Evolutionary conservation across 306 rosid species (phyloP), one percentile per base, ranked within the genome.

Genomic region (Trifolium fragiferum): DNA sequence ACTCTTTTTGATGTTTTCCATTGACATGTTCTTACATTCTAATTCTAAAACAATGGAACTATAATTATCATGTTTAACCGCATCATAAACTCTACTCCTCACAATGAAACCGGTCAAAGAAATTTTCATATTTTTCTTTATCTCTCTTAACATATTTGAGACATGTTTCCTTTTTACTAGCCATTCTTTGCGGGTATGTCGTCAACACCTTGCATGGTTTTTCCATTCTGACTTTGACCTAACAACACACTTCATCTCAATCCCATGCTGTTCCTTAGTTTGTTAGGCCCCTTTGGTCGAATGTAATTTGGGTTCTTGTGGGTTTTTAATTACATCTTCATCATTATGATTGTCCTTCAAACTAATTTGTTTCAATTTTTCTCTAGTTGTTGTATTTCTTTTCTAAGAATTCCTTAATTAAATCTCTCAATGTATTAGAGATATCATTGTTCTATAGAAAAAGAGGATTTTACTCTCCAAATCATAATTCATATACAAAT

Each of bases 131-230:
- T 77, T 20, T 37, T 7, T 35, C 49, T 75, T 37, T 51, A 72
- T 72, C 38, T 73, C 57, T 70, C 68, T 6, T 53, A n/a, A 12
- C 70, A 60, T 47, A 54, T 63, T 59, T 62, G 44, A 55, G 77
- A 75, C 50, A 21, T 46, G 4, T 40, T 53, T 23, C 73, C 84
- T 33, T 70, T 40, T 59, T 74, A 16, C 6, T 69, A 63, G 78
- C 87, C 87, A 84, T 47, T 54, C 70, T 76, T 33, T 79, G 44
- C 85, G 92, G 85, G 18, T 63, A 78, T 13, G 11, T 66, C 32
- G 46, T 62, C 82, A 60, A 58, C 51, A 53, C 38, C 83, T 51
- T 41, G 73, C 65, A 67, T 67, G 66, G 65, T 60, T 72, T 80
- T 87, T 54, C 77, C 12, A 66, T 66, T 38, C 70, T 58, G 50